phyloP scores from a whole-genome alignment of 257 asterid genomes.

The Jacaranda mimosifolia region DNA sequence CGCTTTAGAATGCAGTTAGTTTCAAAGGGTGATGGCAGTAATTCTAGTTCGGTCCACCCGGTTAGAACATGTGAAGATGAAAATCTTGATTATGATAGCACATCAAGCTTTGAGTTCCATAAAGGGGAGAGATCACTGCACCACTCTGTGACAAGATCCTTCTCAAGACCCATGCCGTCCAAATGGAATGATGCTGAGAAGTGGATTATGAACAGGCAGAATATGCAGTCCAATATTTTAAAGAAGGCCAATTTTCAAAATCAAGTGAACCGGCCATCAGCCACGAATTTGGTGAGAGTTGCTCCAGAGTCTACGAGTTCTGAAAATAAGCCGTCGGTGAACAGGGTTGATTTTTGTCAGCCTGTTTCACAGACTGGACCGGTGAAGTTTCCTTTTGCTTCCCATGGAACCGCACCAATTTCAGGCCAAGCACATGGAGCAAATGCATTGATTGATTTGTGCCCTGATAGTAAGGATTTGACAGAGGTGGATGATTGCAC shows the following conservation, averaged over 20 bases:
- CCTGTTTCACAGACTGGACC: conserved; percentile 51
- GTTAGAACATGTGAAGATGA: conserved; percentile 76
- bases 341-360: conserved; percentile 81
- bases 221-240: conserved; percentile 51
- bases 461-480: conserved; percentile 72
- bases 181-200: conserved; percentile 99
- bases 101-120: conserved; percentile 97
- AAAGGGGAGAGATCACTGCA: conserved; percentile 84
- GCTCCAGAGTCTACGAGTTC: conserved; percentile 63
- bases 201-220: conserved; percentile 92
- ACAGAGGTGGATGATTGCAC: conserved; percentile 63
- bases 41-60: conserved; percentile 74
- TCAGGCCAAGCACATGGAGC: conserved; percentile 44
- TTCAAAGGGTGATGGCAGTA: conserved; percentile 60
- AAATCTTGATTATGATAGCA: conserved; percentile 92
- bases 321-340: conserved; percentile 65
- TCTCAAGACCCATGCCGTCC: conserved; percentile 83
- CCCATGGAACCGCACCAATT: conserved; percentile 47
- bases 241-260: conserved; percentile 61
- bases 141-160: conserved; percentile 63
- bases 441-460: conserved; percentile 51
- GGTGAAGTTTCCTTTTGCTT: conserved; percentile 52
- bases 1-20: conserved; percentile 51
- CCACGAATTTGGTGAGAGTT: conserved; percentile 53
- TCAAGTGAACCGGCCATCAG: conserved; percentile 53